Conservation (phyloP, 2,329 filamentous ascomycete genomes). For the Mycogone perniciosa region DNA sequence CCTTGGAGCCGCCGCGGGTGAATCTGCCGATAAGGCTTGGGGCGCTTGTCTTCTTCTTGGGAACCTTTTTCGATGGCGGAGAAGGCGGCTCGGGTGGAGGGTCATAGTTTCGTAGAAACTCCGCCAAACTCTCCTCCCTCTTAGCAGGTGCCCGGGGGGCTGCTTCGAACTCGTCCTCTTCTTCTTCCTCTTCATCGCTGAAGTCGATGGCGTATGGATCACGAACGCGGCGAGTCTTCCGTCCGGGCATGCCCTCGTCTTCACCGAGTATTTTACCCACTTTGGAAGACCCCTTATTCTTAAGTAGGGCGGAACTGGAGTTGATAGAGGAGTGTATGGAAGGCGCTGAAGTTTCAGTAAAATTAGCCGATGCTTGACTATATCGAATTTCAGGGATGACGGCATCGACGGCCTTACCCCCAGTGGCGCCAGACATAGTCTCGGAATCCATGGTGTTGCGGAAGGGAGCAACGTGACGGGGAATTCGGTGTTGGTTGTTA, state of each 20-base stretch:
- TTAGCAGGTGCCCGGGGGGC: slow-evolving; percentile 33
- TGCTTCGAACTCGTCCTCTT: slow-evolving; percentile 39
- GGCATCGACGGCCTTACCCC: slow-evolving; percentile 52
- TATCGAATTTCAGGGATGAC: slow-evolving; percentile 49
- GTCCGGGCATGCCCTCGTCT: slow-evolving; percentile 55
- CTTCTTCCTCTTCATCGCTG: slow-evolving; percentile 61
- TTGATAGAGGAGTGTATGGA: slow-evolving; percentile 61
- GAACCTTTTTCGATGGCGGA: slow-evolving; percentile 28
- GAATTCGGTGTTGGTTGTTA: slow-evolving; percentile 65
- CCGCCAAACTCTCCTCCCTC: slow-evolving; percentile 62
- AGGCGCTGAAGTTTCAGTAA: slow-evolving; percentile 51
- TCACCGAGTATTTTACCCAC: slow-evolving; percentile 39
- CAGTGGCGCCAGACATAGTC: slow-evolving; percentile 53
- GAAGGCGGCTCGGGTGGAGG: slow-evolving; percentile 51
- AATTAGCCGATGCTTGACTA: slow-evolving; percentile 50
- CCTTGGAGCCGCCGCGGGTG: slow-evolving; percentile 29
- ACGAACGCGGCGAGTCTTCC: slow-evolving; percentile 69
- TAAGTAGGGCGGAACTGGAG: slow-evolving; percentile 65
- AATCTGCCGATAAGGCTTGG: slow-evolving; percentile 58
- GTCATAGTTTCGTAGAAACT: slow-evolving; percentile 65
- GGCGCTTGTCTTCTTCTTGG: slow-evolving; percentile 60
- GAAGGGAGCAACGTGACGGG: slow-evolving; percentile 78
- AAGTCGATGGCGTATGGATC: slow-evolving; percentile 93
- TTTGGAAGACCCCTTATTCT: slow-evolving; percentile 31
- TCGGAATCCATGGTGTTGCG: slow-evolving; percentile 81